Evolutionary conservation across 169 alveolate species (phyloP), one percentile per base, ranked within the genome.

Genomic region (Plasmodium blacklocki): DNA sequence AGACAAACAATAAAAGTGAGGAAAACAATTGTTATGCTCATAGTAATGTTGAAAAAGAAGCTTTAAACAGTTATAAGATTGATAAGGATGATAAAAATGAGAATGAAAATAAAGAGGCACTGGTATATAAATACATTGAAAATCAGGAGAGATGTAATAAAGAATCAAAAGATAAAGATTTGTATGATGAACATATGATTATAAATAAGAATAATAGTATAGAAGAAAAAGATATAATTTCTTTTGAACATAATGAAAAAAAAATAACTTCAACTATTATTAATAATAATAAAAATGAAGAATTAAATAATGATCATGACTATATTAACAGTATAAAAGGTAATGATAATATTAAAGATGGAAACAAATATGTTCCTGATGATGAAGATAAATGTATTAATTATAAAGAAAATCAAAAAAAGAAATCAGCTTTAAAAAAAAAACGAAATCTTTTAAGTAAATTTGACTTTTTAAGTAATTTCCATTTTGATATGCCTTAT

Each of bases 381-480:
- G 19, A 5, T 19, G 39, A 56, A 18, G 32, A 73, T 7, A 74
- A 76, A 64, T 49, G 49, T 49, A 56, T 26, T 21, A 5, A 56
- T 21, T 76, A 76, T 50, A 52, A 23, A 12, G 88, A 76, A 63
- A 26, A 50, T 64, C 29, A 47, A 21, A 64, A 58, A 14, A 64
- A 63, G 32, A 64, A 76, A 14, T 14, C 29, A 23, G 8, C 15
- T 26, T 64, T 62, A 19, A 76, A 76, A 68, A 76, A 76, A 68
- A 74, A 74, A 50, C 43, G 45, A 60, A 76, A 47, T 7, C 26
- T 23, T 8, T 76, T 45, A 5, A 49, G 52, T 43, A 76, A 76
- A 12, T 76, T 76, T 76, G 62, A 62, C 14, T 83, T 29, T 58
- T 60, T 83, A 7, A 83, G 63, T 29, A 67, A 83, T 12, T 83